Percentiles rank a stretch among this genome's conserved stretches.
phyloP scores from a whole-genome alignment of 257 asterid species.

The Forsythia suspensa region DNA sequence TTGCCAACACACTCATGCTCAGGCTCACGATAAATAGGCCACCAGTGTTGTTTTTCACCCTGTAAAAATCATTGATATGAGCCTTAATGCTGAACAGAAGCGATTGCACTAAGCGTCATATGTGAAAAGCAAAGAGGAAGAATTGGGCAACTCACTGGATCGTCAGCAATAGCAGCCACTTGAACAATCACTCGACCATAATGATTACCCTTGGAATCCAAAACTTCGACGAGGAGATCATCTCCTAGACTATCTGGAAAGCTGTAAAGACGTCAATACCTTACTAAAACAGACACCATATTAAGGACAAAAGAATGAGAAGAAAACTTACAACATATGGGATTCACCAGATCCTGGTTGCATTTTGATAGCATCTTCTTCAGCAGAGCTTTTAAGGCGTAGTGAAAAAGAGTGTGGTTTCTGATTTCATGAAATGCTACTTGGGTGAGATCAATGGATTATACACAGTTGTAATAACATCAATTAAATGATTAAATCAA shows the following conservation, averaged over 20 bases:
- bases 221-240: constrained; percentile 47
- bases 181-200: constrained; percentile 57
- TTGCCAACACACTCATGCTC: constrained; percentile 56
- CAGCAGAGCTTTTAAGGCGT: constrained; percentile 52
- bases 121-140: not conserved
- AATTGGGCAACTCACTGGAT: constrained; percentile 32
- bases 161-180: constrained; percentile 57
- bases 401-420: constrained; percentile 41
- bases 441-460: constrained; percentile 1
- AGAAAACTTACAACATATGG: constrained; percentile 47
- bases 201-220: constrained; percentile 50
- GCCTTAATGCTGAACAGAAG: constrained; percentile 13
- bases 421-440: constrained; percentile 29
- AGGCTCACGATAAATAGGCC: constrained; percentile 55
- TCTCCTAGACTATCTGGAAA: constrained; percentile 60
- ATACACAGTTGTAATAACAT: not conserved
- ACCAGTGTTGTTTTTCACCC: constrained; percentile 60
- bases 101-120: not conserved
- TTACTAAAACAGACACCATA: constrained; percentile 10
- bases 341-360: constrained; percentile 55
- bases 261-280: constrained; percentile 37
- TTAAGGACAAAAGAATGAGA: not conserved
- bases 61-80: constrained; percentile 21
- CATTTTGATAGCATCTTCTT: constrained; percentile 50
- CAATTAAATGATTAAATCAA: not conserved